Evolutionary conservation across 2,329 filamentous ascomycete species (phyloP).

Genomic region (Phialophora verrucosa): DNA sequence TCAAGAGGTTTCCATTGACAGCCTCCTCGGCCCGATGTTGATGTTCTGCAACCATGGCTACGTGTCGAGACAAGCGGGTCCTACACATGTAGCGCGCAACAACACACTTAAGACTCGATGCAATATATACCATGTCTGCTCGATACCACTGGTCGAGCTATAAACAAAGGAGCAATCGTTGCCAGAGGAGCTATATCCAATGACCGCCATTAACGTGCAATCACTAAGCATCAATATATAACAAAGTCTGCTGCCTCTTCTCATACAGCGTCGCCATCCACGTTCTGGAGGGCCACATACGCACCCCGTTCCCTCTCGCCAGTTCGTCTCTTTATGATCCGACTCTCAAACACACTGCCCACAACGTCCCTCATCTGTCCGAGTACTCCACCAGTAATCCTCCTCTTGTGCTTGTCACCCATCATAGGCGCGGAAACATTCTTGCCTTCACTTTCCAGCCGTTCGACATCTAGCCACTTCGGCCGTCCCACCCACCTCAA

Average conservation of each 20-base stretch:
- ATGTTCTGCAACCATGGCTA: neutral
- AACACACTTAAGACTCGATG: neutral
- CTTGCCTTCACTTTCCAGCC: constrained; percentile 63
- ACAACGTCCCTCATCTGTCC: constrained; percentile 35
- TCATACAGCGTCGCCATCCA: constrained; percentile 42
- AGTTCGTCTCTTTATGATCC: constrained; percentile 44
- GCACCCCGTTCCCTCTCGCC: constrained; percentile 42
- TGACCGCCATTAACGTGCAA: neutral
- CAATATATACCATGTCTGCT: neutral
- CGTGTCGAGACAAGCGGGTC: neutral
- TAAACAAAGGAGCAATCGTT: neutral
- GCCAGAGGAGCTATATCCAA: neutral
- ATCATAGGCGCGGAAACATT: constrained; percentile 32
- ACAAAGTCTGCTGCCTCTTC: neutral
- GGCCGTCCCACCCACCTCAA: constrained; percentile 87
- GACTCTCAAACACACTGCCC: constrained; percentile 41
- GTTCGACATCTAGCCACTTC: constrained; percentile 79
- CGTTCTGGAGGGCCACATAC: constrained; percentile 54
- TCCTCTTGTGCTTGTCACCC: constrained; percentile 21
- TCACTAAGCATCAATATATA: neutral
- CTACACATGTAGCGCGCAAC: neutral
- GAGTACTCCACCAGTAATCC: constrained; percentile 29
- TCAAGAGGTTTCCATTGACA: too few species aligned
- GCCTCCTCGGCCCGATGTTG: neutral
- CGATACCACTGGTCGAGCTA: neutral